Evolutionary conservation across 345 rosid species (phyloP).

Genomic region (Corymbia maculata): DNA sequence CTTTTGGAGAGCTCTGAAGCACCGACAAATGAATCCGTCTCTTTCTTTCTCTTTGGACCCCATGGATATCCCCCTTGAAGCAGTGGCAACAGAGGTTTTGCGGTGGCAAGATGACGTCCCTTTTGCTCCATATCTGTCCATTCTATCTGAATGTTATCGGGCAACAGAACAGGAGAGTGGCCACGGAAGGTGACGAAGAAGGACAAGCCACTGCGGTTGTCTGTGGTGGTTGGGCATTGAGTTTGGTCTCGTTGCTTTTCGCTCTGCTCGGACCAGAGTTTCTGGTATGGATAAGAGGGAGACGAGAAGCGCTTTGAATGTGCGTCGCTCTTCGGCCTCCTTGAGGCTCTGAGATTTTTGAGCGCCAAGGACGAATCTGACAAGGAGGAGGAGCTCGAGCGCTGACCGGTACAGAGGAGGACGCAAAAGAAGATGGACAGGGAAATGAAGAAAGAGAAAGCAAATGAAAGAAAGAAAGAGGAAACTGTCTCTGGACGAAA

Average conservation of each 20-base stretch:
- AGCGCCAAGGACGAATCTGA: background rate
- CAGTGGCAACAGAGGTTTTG: background rate
- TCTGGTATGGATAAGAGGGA: background rate
- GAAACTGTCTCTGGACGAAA: background rate
- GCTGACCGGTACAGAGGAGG: background rate
- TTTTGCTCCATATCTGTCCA: too few species aligned
- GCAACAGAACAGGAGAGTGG: background rate
- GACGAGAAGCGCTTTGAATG: background rate
- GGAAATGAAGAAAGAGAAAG: background rate
- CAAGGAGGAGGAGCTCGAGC: background rate
- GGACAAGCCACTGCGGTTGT: background rate
- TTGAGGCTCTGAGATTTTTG: background rate
- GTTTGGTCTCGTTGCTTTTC: background rate
- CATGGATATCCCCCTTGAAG: background rate
- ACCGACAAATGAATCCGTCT: fast-evolving
- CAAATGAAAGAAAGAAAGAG: background rate
- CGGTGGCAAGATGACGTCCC: background rate
- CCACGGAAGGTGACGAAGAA: background rate
- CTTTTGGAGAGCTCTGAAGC: background rate
- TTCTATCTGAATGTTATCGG: background rate
- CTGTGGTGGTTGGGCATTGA: background rate
- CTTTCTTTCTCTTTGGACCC: background rate
- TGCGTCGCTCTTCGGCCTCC: background rate
- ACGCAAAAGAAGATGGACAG: background rate
- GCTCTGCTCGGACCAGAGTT: background rate